These are phyloP conservation scores for Lichtheimia ramosa DNA, from an alignment of 371 early-diverging fungal genomes.

Conservation along the genomic window DNA sequence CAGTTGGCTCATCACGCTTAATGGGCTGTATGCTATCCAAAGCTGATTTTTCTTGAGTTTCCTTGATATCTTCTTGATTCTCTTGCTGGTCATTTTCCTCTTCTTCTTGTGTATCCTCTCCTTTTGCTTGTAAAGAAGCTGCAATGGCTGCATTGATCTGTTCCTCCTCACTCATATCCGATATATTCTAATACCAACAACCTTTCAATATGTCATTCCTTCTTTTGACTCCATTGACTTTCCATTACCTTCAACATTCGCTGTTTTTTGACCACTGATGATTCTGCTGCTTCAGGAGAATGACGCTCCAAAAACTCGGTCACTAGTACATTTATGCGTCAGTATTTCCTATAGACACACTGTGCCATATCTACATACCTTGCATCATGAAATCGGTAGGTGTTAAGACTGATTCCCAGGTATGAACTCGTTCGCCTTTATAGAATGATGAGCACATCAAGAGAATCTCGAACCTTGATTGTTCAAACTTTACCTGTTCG, in stretches of 20 bases:
- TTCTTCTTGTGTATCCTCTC: conserved; percentile 12
- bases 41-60: conserved; percentile 22
- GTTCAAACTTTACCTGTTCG: conserved; percentile 70
- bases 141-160: conserved; percentile 81
- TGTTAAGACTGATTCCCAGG: conserved; percentile 56
- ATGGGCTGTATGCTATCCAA: conserved; percentile 51
- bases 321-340: conserved; percentile 18
- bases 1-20: conserved; percentile 53
- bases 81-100: conserved; percentile 13
- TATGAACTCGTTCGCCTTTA: conserved; percentile 68
- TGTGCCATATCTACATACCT: conserved; percentile 29
- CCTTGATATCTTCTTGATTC: conserved; percentile 17
- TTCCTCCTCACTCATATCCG: conserved; percentile 91
- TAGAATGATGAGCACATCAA: background rate
- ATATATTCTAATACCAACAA: conserved; percentile 22
- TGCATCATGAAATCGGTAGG: conserved; percentile 72
- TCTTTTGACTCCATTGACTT: background rate
- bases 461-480: conserved; percentile 8
- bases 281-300: conserved; percentile 18
- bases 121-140: conserved; percentile 59
- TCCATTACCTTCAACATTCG: conserved; percentile 27
- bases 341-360: background rate
- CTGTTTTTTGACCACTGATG: conserved; percentile 24
- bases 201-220: background rate
- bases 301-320: conserved; percentile 50